Percentiles rank a stretch among this genome's conserved stretches.
Evolutionary conservation across 2,329 filamentous ascomycete genomes (phyloP).

Genomic region (Didymella exigua): DNA sequence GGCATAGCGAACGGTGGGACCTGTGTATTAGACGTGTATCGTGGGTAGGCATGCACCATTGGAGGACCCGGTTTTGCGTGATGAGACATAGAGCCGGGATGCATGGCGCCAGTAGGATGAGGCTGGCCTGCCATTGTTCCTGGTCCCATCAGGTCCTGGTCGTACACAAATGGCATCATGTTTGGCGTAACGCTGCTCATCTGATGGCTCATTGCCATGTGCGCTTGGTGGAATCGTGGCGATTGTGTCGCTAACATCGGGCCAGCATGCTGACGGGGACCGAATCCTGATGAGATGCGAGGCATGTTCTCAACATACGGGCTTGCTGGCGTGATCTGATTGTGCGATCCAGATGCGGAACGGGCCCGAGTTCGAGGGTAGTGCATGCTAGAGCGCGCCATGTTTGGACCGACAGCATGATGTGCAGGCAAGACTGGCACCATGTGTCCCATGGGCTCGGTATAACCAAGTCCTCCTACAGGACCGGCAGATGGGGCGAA

Average conservation of each 20-base stretch:
- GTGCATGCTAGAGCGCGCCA: slow-evolving; percentile 13
- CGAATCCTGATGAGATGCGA: slow-evolving; percentile 20
- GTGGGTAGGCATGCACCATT: slow-evolving; percentile 21
- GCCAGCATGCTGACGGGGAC: slow-evolving; percentile 22
- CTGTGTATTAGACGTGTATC: slow-evolving; percentile 11
- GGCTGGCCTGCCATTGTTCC: slow-evolving; percentile 21
- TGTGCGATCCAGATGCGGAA: slow-evolving; percentile 18
- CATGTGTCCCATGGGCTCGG: slow-evolving; percentile 5
- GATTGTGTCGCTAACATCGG: slow-evolving; percentile 19
- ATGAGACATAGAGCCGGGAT: slow-evolving; percentile 18
- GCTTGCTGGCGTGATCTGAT: slow-evolving; percentile 3
- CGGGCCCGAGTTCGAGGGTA: slow-evolving; percentile 19
- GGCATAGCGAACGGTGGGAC: slow-evolving; percentile 13
- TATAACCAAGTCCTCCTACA: neutral
- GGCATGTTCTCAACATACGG: slow-evolving; percentile 30
- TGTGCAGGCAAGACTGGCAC: neutral
- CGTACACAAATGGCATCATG: slow-evolving; percentile 22
- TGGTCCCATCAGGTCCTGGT: slow-evolving; percentile 13
- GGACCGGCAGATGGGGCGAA: neutral
- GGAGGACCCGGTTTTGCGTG: slow-evolving; percentile 16
- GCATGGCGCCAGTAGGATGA: slow-evolving; percentile 15
- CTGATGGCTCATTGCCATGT: slow-evolving; percentile 21
- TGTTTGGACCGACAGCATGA: neutral
- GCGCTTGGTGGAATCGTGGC: slow-evolving; percentile 19
- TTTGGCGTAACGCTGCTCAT: slow-evolving; percentile 13